phyloP scores from a whole-genome alignment of 1,139 yeast genomes.

The Geotrichum phurueaensis region DNA sequence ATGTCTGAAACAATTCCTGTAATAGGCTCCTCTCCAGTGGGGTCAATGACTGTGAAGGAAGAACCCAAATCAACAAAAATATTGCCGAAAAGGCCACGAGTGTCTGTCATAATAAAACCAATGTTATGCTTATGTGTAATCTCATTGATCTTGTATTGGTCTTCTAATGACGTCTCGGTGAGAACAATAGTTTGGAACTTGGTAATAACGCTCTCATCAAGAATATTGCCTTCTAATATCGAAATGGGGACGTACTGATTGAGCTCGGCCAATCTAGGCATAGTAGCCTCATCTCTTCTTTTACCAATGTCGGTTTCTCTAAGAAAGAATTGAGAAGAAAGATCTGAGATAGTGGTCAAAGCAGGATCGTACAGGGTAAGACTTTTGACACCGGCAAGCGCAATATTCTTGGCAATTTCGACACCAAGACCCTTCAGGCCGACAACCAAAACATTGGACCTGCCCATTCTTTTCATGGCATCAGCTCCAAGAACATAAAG shows the following conservation, averaged over 20 bases:
- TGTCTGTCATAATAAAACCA: conserved; percentile 74
- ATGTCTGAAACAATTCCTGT: conserved; percentile 84
- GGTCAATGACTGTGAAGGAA: conserved; percentile 71
- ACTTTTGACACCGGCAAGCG: conserved; percentile 94
- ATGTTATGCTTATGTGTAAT: conserved; percentile 68
- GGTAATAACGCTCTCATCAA: conserved; percentile 40
- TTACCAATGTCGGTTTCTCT: conserved; percentile 63
- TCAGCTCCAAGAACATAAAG: conserved; percentile 83
- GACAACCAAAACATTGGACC: conserved; percentile 78
- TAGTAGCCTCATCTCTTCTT: conserved; percentile 68
- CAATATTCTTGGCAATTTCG: conserved; percentile 94
- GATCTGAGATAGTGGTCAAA: conserved; percentile 59
- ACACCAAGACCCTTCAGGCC: conserved; percentile 90
- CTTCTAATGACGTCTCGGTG: conserved; percentile 68
- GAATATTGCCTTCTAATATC: conserved; percentile 50
- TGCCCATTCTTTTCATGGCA: conserved; percentile 96
- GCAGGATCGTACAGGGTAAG: conserved; percentile 81
- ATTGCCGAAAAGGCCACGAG: conserved; percentile 83
- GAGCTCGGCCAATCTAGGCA: conserved; percentile 65
- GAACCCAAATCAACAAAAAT: conserved; percentile 88
- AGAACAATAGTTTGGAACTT: conserved; percentile 77
- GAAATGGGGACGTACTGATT: conserved; percentile 85
- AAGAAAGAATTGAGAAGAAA: conserved; percentile 86
- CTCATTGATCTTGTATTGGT: conserved; percentile 68
- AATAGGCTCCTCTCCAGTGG: conserved; percentile 88